phyloP scores from a whole-genome alignment of 2,329 filamentous ascomycete genomes.

The Byssoonygena ceratinophila region DNA sequence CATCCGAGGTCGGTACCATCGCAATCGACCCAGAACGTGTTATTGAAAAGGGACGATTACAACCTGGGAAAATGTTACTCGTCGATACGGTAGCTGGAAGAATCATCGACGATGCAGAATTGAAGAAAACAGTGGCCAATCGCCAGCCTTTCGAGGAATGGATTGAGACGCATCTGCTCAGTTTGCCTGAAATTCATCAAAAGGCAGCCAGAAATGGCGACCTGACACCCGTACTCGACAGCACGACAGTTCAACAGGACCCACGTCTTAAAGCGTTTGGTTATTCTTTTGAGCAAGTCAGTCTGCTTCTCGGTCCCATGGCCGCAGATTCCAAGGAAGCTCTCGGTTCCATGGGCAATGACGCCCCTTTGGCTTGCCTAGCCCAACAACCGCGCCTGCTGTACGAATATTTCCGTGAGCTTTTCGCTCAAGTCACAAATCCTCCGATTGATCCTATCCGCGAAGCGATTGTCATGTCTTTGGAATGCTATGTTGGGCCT shows the following conservation, averaged over 20 bases:
- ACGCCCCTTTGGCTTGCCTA: constrained; percentile 82
- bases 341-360: constrained; percentile 94
- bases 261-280: constrained; percentile 75
- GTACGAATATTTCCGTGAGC: constrained; percentile 94
- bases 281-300: constrained; percentile 92
- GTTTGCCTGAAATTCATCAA: constrained; percentile 61
- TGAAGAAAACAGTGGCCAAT: constrained; percentile 79
- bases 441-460: constrained; percentile 94
- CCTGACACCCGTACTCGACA: constrained; percentile 57
- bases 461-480: constrained; percentile 95
- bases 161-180: constrained; percentile 77
- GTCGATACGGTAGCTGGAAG: constrained; percentile 85
- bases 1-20: constrained; percentile 91
- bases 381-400: constrained; percentile 80
- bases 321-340: constrained; percentile 95
- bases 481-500: constrained; percentile 91
- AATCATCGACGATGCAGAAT: constrained; percentile 85
- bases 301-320: constrained; percentile 84
- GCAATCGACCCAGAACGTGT: constrained; percentile 80
- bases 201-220: constrained; percentile 48
- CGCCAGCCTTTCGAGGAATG: constrained; percentile 80
- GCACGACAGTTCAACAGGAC: constrained; percentile 67
- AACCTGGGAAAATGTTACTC: constrained; percentile 90
- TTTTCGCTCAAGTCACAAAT: constrained; percentile 96
- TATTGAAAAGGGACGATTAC: constrained; percentile 83